phyloP scores from a whole-genome alignment of 192 early-diverging fungal species.

The Linnemannia hyalina region DNA sequence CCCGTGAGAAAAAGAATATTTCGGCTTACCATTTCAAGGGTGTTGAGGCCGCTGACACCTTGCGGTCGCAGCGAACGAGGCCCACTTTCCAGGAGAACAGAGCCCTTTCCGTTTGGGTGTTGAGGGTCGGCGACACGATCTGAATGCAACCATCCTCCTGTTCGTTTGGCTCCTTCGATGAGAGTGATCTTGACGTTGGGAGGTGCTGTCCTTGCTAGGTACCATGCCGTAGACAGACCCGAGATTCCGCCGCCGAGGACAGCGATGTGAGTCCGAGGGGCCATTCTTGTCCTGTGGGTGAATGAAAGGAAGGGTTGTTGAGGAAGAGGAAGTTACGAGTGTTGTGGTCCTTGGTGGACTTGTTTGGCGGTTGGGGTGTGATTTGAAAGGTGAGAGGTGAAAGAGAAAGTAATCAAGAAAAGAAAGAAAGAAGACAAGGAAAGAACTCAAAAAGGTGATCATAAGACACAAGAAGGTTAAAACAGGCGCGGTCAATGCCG shows the following conservation, averaged over 20 bases:
- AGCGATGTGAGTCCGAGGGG: constrained; percentile 63
- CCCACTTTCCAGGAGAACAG: constrained; percentile 81
- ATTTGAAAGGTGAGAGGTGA: neutral
- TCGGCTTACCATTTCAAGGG: constrained; percentile 79
- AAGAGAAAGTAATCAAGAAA: neutral
- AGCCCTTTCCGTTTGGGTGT: constrained; percentile 23
- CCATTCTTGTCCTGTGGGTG: constrained; percentile 10
- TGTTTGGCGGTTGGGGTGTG: neutral
- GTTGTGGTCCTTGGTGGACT: neutral
- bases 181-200: constrained; percentile 72
- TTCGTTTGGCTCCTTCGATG: constrained; percentile 74
- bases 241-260: constrained; percentile 96
- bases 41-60: constrained; percentile 74
- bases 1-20: neutral
- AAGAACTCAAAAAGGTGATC: too few relatives aligned
- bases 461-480: too few relatives aligned
- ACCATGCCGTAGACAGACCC: constrained; percentile 88
- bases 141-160: constrained; percentile 92
- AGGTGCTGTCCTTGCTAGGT: constrained; percentile 67
- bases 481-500: neutral
- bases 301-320: neutral
- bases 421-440: neutral
- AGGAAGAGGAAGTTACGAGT: neutral
- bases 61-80: constrained; percentile 87
- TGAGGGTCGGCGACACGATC: constrained; percentile 58